Conservation (phyloP, 106 monocot genomes). For the Triglochin maritima region DNA sequence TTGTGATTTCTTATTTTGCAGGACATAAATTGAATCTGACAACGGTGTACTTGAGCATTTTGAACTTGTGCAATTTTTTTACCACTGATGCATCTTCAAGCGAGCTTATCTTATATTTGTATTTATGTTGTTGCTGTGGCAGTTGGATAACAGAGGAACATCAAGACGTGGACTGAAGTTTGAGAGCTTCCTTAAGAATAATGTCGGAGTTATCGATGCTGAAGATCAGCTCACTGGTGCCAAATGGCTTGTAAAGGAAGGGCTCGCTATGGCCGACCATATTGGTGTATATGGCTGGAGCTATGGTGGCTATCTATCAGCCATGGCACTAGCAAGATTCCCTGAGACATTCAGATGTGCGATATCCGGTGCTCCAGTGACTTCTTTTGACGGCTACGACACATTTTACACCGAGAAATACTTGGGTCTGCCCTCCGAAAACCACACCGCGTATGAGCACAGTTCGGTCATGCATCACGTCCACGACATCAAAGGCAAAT, state of each 20-base stretch:
- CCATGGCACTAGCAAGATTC: conserved; percentile 56
- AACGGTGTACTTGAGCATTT: too few species aligned
- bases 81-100: too few species aligned
- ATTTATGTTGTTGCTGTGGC: conserved; percentile 9
- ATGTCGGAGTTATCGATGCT: conserved; percentile 56
- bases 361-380: conserved; percentile 86
- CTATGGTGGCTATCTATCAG: conserved; percentile 87
- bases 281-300: conserved; percentile 94
- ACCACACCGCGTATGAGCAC: conserved; percentile 31
- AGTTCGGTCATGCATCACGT: conserved; percentile 80
- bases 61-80: too few species aligned
- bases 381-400: conserved; percentile 91
- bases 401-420: conserved; percentile 95
- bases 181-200: conserved; percentile 60
- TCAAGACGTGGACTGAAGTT: conserved; percentile 74
- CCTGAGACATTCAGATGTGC: conserved; percentile 65
- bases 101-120: too few species aligned
- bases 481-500: conserved; percentile 49
- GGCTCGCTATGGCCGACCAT: conserved; percentile 49
- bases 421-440: conserved; percentile 70
- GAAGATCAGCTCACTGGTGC: conserved; percentile 83
- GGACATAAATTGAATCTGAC: too few species aligned
- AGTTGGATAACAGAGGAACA: conserved; percentile 93
- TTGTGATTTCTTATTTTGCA: too few species aligned
- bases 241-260: conserved; percentile 70